Evolutionary conservation across 1,139 yeast species (phyloP), one percentile per base, ranked within the genome.

Genomic region (Yamadazyma trypodendri): DNA sequence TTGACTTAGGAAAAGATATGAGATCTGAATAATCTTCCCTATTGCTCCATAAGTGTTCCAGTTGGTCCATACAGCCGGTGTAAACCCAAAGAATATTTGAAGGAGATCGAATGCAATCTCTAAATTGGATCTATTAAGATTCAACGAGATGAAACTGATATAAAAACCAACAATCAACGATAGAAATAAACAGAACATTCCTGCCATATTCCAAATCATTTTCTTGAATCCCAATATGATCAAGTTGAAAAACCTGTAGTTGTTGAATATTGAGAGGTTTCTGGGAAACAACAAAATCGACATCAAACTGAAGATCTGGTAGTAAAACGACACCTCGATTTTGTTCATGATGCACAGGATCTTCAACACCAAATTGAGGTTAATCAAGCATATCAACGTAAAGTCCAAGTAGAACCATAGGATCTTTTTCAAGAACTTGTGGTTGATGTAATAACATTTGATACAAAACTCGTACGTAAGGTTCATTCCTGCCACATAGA

Each of bases 31-130:
- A 10, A 61, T 50, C 35, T 75, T 64, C 2, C 84, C 84, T 25
- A 77, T 55, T 3, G 60, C 51, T 34, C 77, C 72, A 50, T 72
- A 79, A 41, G 66, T 62, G 32, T 66, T 62, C 83, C 83, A 77
- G 44, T 75, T 73, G 36, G 71, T 66, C 84, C 84, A 79, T 1
- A 79, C 83, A 0, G 81, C 77, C 0, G 84, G 83, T 0, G 84
- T 78, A 51, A 76, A 79, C 1, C 84, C 84, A 52, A 79, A 78
- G 44, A 79, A 69, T 6, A 79, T 65, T 51, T 77, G 75, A 35
- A 77, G 56, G 66, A 78, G 66, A 45, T 75, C 79, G 53, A 72
- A 78, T 15, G 80, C 75, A 23, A 79, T 76, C 29, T 72, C 71
- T 23, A 63, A 59, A n/a, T 73, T 70, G 2, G 75, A 49, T 45